Evolutionary conservation across 768 basidiomycete genomes (phyloP).

Genomic region (Strobilomyces confusus): DNA sequence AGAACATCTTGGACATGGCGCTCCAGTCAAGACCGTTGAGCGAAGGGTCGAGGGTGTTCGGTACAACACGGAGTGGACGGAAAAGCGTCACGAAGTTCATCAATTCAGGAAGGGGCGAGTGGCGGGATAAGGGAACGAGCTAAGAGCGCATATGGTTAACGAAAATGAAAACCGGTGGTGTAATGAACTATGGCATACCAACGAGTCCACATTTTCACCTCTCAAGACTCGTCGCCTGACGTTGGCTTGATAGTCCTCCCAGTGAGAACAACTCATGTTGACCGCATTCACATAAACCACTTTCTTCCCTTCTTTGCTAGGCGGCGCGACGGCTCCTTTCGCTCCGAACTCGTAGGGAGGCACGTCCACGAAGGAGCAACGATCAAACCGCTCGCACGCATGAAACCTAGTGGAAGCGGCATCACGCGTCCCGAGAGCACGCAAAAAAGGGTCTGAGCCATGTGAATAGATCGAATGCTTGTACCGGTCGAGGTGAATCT

Average conservation of each 20-base stretch:
- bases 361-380: slow-evolving; percentile 61
- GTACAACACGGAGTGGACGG: slow-evolving; percentile 69
- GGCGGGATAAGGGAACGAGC: slow-evolving; percentile 82
- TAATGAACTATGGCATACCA: slow-evolving; percentile 45
- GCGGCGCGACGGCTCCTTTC: slow-evolving; percentile 17
- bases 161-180: background rate
- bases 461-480: slow-evolving; percentile 66
- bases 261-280: slow-evolving; percentile 56
- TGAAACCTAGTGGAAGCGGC: slow-evolving; percentile 74
- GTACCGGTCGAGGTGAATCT: slow-evolving; percentile 93
- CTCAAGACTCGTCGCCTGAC: slow-evolving; percentile 38
- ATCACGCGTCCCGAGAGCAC: slow-evolving; percentile 57
- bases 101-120: slow-evolving; percentile 86
- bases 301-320: slow-evolving; percentile 44
- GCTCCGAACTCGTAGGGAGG: slow-evolving; percentile 19
- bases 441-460: slow-evolving; percentile 57
- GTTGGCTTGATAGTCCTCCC: slow-evolving; percentile 47
- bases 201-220: slow-evolving; percentile 49
- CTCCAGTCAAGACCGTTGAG: slow-evolving; percentile 66
- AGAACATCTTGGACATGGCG: slow-evolving; percentile 67
- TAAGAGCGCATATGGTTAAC: slow-evolving; percentile 26
- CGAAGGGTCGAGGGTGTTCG: slow-evolving; percentile 64
- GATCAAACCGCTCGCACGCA: slow-evolving; percentile 82
- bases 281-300: slow-evolving; percentile 87
- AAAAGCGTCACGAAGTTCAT: slow-evolving; percentile 79